Evolutionary conservation across 73 alveolate genomes (phyloP), one percentile per base, ranked within the genome.

Genomic region (Diophrys sp.): DNA sequence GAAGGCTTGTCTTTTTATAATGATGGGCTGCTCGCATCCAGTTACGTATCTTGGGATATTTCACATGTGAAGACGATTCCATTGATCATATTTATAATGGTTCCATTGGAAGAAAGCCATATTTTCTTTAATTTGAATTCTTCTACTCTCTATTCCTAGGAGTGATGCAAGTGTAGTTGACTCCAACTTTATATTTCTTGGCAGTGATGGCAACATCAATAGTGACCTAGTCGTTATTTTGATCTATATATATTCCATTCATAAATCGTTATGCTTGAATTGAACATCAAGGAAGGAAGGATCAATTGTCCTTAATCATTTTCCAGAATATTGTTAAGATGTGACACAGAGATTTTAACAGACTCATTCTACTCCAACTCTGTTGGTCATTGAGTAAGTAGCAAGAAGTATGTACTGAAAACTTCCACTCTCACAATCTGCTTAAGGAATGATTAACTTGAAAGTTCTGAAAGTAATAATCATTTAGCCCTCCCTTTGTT

Each of bases 91-190:
- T n/a, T n/a, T n/a, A n/a, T n/a, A 69, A 93, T 93, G 23, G 98
- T 96, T 79, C 88, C 96, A 70, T 96, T 77, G 91, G 98, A 95
- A 28, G 98, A 93, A 32, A 91, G 90, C 97, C 97, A 92, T 96
- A 92, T 92, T 83, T 92, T 90, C 89, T 90, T 90, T 18, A 92
- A 76, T 66, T 79, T 78, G 92, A 91, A 91, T 56, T 91, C 98
- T 67, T 90, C 85, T 56, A 89, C 95, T 77, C 95, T 78, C 23
- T 85, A 92, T 73, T 89, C 95, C 84, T 92, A 26, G 95, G 92
- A 71, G 95, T 89, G 31, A 89, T 89, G 44, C 92, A 84, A 0
- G 95, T 92, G 67, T 92, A 89, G 71, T 89, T 89, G 56, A 89
- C 82, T 14, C 95, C 95, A 23, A 84, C 92, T 76, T 89, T 89